A percentile compares a stretch with the other conserved stretches of the same genome.
phyloP scores from a whole-genome alignment of 257 asterid genomes.

The Hygrophila difformis region DNA sequence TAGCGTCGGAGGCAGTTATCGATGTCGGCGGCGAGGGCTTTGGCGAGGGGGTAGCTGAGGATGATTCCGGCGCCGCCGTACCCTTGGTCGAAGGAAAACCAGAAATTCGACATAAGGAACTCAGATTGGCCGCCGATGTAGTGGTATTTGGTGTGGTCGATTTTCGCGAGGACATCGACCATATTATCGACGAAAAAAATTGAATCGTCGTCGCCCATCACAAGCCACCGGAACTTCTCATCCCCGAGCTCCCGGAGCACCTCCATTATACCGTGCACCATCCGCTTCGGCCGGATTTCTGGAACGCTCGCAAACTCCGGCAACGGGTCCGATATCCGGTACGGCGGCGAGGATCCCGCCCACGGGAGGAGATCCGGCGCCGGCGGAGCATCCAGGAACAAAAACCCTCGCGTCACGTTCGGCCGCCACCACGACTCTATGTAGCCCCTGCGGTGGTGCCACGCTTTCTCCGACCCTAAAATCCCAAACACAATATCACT shows the following conservation, averaged over 20 bases:
- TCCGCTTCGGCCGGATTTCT: constrained; percentile 14
- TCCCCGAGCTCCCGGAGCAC: constrained; percentile 18
- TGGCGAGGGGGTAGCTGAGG: constrained; percentile 49
- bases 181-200: constrained; percentile 50
- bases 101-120: constrained; percentile 31
- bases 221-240: constrained; percentile 29
- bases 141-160: constrained; percentile 38
- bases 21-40: constrained; percentile 36
- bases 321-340: constrained; percentile 23
- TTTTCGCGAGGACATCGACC: constrained; percentile 30
- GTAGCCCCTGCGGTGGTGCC: constrained; percentile 27
- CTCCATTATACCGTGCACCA: constrained; percentile 35
- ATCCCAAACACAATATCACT: constrained; percentile 34
- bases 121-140: constrained; percentile 53
- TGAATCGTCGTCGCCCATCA: constrained; percentile 51
- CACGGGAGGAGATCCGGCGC: constrained; percentile 30
- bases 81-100: constrained; percentile 47
- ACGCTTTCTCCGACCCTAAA: constrained; percentile 26
- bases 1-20: constrained; percentile 43
- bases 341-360: constrained; percentile 37
- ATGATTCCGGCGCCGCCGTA: constrained; percentile 71
- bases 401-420: constrained; percentile 27
- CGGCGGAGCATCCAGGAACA: constrained; percentile 29
- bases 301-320: constrained; percentile 13
- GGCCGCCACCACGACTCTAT: constrained; percentile 49